A percentile compares a stretch with the other conserved stretches of the same genome.
Conservation (phyloP, 768 basidiomycete species). For the Suillus ampliporus region DNA sequence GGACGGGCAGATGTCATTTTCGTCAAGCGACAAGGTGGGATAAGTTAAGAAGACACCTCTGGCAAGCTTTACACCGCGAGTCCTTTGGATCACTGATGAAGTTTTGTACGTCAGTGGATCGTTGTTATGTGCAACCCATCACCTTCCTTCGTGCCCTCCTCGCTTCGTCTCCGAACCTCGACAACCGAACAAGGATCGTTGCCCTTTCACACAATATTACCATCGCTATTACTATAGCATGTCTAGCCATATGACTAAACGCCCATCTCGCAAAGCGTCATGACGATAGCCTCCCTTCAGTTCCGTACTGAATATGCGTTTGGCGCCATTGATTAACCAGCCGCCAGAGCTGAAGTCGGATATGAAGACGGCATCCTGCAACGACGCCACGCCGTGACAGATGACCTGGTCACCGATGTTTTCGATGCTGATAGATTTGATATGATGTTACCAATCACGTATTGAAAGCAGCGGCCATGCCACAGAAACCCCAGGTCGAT, state of each 20-base stretch:
- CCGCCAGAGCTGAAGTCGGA: background rate
- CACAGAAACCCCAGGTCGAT: background rate
- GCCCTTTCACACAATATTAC: background rate
- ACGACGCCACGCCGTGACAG: background rate
- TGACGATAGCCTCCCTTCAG: background rate
- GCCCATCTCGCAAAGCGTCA: background rate
- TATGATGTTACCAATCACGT: background rate
- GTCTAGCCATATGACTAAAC: background rate
- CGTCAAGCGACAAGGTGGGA: background rate
- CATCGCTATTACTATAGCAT: background rate
- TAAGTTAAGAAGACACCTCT: background rate
- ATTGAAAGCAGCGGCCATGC: background rate
- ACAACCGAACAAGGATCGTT: background rate
- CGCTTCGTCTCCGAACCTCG: background rate
- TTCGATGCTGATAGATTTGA: background rate
- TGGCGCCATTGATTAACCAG: conserved; percentile 1
- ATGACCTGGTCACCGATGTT: background rate
- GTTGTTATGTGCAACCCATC: conserved; percentile 7
- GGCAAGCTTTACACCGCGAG: background rate
- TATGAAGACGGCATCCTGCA: background rate
- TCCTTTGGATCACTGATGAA: background rate
- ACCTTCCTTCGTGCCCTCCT: background rate
- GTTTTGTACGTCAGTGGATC: conserved; percentile 4
- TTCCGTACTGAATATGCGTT: background rate
- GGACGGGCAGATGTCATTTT: background rate